A percentile compares a stretch with the other conserved stretches of the same genome.
Conservation (phyloP, 768 basidiomycete species). For the Pisolithus sp. region DNA sequence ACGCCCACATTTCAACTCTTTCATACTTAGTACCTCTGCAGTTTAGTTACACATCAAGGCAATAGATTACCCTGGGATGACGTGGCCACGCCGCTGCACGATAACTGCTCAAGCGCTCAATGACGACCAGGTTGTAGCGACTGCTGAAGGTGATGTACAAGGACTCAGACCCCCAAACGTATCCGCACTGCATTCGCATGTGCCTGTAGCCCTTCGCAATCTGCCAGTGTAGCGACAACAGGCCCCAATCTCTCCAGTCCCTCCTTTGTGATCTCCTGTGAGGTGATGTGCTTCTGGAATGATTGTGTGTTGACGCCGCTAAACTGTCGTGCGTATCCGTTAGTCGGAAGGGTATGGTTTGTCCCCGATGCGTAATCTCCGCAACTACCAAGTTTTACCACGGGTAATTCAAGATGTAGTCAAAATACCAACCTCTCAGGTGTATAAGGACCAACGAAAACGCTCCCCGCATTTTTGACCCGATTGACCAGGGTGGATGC, state of each 20-base stretch:
- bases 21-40: slow-evolving; percentile 9
- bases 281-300: slow-evolving; percentile 99
- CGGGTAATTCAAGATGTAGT: slow-evolving; percentile 2
- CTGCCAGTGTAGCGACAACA: slow-evolving; percentile 81
- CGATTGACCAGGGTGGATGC: slow-evolving; percentile 56
- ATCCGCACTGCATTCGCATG: slow-evolving; percentile 96
- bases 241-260: slow-evolving; percentile 82
- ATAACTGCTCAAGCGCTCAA: no score
- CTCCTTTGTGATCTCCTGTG: slow-evolving; percentile 79
- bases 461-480: slow-evolving; percentile 91
- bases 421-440: slow-evolving; percentile 76
- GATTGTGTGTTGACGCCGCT: slow-evolving; percentile 95
- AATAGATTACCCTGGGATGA: slow-evolving; percentile 13
- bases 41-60: slow-evolving; percentile 12
- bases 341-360: slow-evolving; percentile 95
- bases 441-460: slow-evolving; percentile 92
- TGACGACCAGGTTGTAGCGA: no score
- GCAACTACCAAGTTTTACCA: slow-evolving; percentile 48
- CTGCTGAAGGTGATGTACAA: neutral
- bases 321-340: slow-evolving; percentile 95
- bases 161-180: slow-evolving; percentile 40
- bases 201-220: slow-evolving; percentile 90
- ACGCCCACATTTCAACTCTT: slow-evolving; percentile 7
- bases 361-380: slow-evolving; percentile 99
- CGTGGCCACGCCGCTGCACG: neutral